phyloP scores from a whole-genome alignment of 176 grass and related monocot genomes.

The Avena sativa region DNA sequence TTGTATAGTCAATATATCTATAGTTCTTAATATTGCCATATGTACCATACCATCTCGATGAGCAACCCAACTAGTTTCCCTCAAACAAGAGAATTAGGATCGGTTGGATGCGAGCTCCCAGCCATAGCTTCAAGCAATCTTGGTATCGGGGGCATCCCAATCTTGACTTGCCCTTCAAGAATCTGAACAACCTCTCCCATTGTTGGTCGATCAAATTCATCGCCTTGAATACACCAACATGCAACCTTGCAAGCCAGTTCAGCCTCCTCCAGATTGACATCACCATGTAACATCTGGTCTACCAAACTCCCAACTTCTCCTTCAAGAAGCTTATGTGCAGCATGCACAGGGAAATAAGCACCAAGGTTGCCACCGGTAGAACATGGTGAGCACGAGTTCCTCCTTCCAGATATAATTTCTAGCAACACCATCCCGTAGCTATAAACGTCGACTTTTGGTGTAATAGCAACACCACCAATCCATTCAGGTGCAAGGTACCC shows the following conservation, averaged over 20 bases:
- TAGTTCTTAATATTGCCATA: not conserved
- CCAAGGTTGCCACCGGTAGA: not conserved
- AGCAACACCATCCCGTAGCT: slow-evolving; percentile 36
- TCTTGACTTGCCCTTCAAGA: slow-evolving; percentile 19
- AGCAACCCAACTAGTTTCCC: not conserved
- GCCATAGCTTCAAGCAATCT: slow-evolving; percentile 35
- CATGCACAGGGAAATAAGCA: not conserved
- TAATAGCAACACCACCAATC: slow-evolving; percentile 24
- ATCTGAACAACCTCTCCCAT: slow-evolving; percentile 20
- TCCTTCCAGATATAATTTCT: slow-evolving; percentile 26
- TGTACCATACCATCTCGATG: not conserved
- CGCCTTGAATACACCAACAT: not conserved
- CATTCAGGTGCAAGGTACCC: slow-evolving; percentile 38
- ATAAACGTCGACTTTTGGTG: slow-evolving; percentile 39
- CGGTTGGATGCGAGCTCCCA: not conserved
- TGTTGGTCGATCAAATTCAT: not conserved
- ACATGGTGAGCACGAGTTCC: not conserved
- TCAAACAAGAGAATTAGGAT: not conserved
- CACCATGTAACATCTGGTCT: slow-evolving; percentile 33
- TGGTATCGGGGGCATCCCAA: slow-evolving; percentile 38
- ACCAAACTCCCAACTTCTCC: not conserved
- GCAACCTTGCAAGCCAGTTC: not conserved
- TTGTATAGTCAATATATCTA: not conserved
- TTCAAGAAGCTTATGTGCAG: not conserved
- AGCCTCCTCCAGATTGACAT: not conserved